Percentiles rank a stretch among this genome's conserved stretches.
phyloP scores from a whole-genome alignment of 164 flowering plant genomes.

The Aristolochia californica region DNA sequence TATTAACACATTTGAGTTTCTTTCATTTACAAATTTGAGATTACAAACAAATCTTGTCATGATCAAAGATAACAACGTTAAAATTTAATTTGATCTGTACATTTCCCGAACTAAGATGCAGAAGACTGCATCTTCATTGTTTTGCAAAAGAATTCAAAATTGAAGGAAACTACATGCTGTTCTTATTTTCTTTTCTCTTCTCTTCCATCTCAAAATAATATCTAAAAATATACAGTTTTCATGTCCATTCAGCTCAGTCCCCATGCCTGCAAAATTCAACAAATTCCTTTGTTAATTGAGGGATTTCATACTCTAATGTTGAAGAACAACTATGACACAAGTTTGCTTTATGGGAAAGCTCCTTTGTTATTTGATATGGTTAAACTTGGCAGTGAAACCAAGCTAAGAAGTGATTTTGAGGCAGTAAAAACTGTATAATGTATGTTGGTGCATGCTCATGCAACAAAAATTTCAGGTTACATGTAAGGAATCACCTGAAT shows the following conservation, averaged over 20 bases:
- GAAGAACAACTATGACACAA: neutral
- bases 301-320: neutral
- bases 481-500: constrained; percentile 40
- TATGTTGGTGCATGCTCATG: neutral
- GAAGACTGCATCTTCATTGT: neutral
- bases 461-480: neutral
- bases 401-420: too few species aligned
- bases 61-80: neutral
- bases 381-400: too few species aligned
- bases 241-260: constrained; percentile 26
- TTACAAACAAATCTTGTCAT: too few species aligned
- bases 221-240: neutral
- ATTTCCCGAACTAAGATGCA: neutral
- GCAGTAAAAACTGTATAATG: too few species aligned
- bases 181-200: neutral
- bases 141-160: constrained; percentile 5
- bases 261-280: constrained; percentile 48
- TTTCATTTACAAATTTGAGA: too few species aligned
- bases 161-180: neutral
- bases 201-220: constrained; percentile 4
- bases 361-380: too few species aligned
- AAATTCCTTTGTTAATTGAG: neutral
- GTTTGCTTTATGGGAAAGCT: too few species aligned
- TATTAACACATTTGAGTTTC: too few species aligned
- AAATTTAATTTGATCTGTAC: constrained; percentile 3